Percentiles rank a stretch among this genome's conserved stretches.
phyloP scores from a whole-genome alignment of 345 rosid species.

The Citrus glauca region DNA sequence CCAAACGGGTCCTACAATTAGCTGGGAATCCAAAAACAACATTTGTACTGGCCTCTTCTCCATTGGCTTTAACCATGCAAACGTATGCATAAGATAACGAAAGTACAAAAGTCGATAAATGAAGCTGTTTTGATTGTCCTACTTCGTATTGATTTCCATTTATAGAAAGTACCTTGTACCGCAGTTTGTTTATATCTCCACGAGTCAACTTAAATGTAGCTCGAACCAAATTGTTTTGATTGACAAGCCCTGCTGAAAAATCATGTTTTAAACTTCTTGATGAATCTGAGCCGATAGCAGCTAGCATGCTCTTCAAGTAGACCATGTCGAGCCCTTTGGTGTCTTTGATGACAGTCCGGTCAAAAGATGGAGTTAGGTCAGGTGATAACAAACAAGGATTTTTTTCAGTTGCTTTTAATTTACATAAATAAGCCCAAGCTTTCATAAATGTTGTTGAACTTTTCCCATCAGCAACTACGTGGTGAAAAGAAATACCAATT shows the following conservation, averaged over 20 bases:
- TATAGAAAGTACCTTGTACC: too few species aligned
- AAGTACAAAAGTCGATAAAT: constrained; percentile 17
- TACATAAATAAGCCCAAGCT: neutral
- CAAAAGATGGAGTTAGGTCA: constrained; percentile 5
- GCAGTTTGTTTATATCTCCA: too few species aligned
- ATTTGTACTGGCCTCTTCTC: neutral
- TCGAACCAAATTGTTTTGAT: too few species aligned
- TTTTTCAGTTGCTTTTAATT: constrained; percentile 21
- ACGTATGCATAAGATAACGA: constrained; percentile 7
- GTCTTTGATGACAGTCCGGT: constrained; percentile 26
- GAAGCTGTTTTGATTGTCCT: too few species aligned
- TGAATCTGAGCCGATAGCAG: neutral
- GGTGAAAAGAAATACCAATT: too few species aligned
- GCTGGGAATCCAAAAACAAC: constrained; percentile 3
- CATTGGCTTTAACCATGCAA: constrained; percentile 19
- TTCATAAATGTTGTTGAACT: too few species aligned
- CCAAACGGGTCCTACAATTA: too few species aligned
- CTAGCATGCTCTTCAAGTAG: too few species aligned
- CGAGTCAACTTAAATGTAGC: too few species aligned
- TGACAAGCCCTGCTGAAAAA: too few species aligned
- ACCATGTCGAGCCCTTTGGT: neutral
- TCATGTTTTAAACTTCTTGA: constrained; percentile 5
- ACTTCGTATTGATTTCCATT: too few species aligned
- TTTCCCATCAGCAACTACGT: too few species aligned
- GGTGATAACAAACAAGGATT: constrained; percentile 4